phyloP scores from a whole-genome alignment of 2,329 filamentous ascomycete species.

The Monilinia polystroma region DNA sequence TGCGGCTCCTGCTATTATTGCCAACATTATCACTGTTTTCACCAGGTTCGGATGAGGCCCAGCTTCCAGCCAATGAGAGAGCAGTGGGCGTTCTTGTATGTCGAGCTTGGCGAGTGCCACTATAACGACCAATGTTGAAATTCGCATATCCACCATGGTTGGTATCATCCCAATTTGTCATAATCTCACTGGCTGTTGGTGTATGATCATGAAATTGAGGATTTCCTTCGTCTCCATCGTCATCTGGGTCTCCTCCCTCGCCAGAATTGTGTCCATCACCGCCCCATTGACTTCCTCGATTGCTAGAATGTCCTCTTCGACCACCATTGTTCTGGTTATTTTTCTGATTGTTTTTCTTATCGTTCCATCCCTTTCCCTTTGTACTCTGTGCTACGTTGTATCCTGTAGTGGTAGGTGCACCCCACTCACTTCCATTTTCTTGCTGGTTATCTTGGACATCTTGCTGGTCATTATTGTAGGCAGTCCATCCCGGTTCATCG shows the following conservation, averaged over 20 bases:
- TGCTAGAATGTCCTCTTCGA: neutral
- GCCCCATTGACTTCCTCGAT: conserved; percentile 15
- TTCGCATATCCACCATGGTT: conserved; percentile 3
- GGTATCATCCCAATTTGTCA: neutral
- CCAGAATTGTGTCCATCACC: conserved; percentile 18
- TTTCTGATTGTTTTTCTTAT: neutral
- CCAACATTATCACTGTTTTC: neutral
- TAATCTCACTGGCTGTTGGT: conserved; percentile 13
- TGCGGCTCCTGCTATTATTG: neutral
- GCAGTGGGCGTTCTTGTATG: conserved; percentile 11
- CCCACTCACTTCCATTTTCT: conserved; percentile 1
- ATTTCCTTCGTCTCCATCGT: conserved; percentile 8
- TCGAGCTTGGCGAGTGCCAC: neutral
- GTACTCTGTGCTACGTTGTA: conserved; percentile 13
- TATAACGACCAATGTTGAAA: neutral
- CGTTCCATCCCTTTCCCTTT: conserved; percentile 18
- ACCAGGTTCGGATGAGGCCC: neutral
- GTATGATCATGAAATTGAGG: conserved; percentile 4
- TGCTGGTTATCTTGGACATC: conserved; percentile 3
- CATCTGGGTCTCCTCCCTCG: conserved; percentile 7
- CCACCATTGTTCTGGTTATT: conserved; percentile 2
- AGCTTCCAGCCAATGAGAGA: conserved; percentile 13
- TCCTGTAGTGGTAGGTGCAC: neutral
- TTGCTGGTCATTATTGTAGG: neutral
- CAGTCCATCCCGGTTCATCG: conserved; percentile 12